Evolutionary conservation across 768 basidiomycete species (phyloP).

Genomic region (Neoboletus subvelutipes): DNA sequence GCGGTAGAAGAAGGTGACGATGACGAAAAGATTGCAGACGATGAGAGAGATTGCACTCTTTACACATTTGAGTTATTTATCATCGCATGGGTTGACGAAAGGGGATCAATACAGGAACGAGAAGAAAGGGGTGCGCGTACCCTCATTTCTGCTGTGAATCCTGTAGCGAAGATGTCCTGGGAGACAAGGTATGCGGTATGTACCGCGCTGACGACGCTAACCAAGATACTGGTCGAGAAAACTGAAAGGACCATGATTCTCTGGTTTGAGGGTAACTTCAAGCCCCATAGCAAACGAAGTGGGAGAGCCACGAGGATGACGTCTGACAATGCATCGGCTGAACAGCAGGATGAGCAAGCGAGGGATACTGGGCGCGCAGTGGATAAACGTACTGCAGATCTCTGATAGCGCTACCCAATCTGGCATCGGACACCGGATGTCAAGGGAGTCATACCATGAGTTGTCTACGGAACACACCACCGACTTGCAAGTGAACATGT

Average conservation of each 20-base stretch:
- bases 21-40: conserved; percentile 42
- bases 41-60: conserved; percentile 40
- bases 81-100: neutral
- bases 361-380: too few relatives aligned
- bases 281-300: conserved; percentile 42
- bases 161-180: conserved; percentile 3
- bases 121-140: conserved; percentile 20
- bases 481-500: conserved; percentile 20
- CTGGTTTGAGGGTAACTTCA: conserved; percentile 40
- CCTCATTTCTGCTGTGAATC: conserved; percentile 43
- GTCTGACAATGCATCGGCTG: conserved; percentile 51
- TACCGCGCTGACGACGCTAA: conserved; percentile 43
- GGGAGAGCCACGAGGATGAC: conserved; percentile 46
- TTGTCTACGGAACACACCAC: conserved; percentile 42
- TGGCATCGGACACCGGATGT: conserved; percentile 44
- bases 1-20: conserved; percentile 37
- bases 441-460: conserved; percentile 38
- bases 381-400: conserved; percentile 44
- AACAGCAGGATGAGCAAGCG: neutral
- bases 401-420: conserved; percentile 52
- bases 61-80: neutral
- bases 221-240: conserved; percentile 54
- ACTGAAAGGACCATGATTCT: conserved; percentile 43
- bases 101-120: neutral
- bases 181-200: conserved; percentile 45